Evolutionary conservation across 441 rosid species (phyloP), one percentile per base, ranked within the genome.

Genomic region (Syzygium malaccense): DNA sequence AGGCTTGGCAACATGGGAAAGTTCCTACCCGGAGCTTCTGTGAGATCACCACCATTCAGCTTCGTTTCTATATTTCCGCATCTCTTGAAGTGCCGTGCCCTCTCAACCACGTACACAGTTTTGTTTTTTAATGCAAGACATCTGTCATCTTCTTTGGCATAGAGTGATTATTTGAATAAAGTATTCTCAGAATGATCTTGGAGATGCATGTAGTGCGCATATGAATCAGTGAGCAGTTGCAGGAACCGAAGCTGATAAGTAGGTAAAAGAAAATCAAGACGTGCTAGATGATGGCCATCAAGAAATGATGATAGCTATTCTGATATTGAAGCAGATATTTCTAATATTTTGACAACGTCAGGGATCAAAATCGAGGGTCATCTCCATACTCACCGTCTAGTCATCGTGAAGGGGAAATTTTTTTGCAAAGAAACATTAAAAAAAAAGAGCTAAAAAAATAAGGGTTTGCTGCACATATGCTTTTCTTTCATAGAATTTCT

Each of bases 61-160:
- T 23, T 75, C 51, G n/a, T 75, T 11, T 20, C 80, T 7, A 87
- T 71, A 49, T 87, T 87, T 0, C 49, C 23, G 41, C 30, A 51
- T 68, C 20, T 64, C 71, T 30, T 78, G 88, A 78, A 33, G 8
- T 79, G 88, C 86, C 88, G 88, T 87, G 88, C 88, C 88, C 55
- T 58, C 71, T 51, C 86, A 28, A 54, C 54, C 41, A 78, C 86
- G 88, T 25, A 55, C 88, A 15, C 23, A 3, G 10, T 28, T 15
- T 28, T 14, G 8, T 25, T 7, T 20, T 87, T 23, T 45, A 53
- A 54, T 71, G 48, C 53, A 26, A 25, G 14, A 75, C 25, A 66
- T 66, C 75, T 66, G 75, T 33, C 15, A 2, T 66, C 18, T 66
- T 66, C 4, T 15, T 54, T 14, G 55, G 55, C 55, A 14, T 54